A percentile compares a stretch with the other conserved stretches of the same genome.
These are phyloP conservation scores for Mycena metata DNA, from an alignment of 768 basidiomycete genomes.

Conservation along the genomic window DNA sequence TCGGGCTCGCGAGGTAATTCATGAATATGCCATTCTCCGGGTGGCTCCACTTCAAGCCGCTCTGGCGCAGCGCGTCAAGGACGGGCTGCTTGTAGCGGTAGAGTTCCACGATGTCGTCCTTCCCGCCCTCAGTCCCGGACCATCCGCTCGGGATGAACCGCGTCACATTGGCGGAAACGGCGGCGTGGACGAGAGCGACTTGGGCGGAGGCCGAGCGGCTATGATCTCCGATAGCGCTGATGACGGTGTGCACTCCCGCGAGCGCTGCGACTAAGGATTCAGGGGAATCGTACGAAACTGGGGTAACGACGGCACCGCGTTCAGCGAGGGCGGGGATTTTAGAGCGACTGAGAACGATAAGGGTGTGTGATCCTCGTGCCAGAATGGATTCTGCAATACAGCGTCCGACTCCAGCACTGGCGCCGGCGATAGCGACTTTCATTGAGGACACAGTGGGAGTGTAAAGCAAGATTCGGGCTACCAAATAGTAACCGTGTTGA, in stretches of 20 bases:
- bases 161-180: not conserved
- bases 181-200: conserved; percentile 10
- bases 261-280: conserved; percentile 7
- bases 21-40: conserved; percentile 13
- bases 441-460: no score
- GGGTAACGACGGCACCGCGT: not conserved
- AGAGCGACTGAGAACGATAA: conserved; percentile 12
- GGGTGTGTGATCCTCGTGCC: not conserved
- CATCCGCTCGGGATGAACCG: conserved; percentile 20
- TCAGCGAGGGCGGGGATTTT: not conserved
- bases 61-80: conserved; percentile 7
- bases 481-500: no score
- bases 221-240: conserved; percentile 20
- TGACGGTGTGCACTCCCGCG: conserved; percentile 13
- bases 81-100: conserved; percentile 18
- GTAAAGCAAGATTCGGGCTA: no score
- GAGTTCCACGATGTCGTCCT: conserved; percentile 11
- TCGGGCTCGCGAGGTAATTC: conserved; percentile 15
- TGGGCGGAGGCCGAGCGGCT: conserved; percentile 11
- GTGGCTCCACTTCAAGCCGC: conserved; percentile 9
- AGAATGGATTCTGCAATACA: conserved; percentile 16
- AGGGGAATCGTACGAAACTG: not conserved
- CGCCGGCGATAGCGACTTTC: conserved; percentile 14
- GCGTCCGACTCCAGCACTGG: conserved; percentile 10
- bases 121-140: conserved; percentile 3